Percentiles rank a stretch among this genome's conserved stretches.
phyloP scores from a whole-genome alignment of 208 protist genomes.

The Trypanosoma mega region DNA sequence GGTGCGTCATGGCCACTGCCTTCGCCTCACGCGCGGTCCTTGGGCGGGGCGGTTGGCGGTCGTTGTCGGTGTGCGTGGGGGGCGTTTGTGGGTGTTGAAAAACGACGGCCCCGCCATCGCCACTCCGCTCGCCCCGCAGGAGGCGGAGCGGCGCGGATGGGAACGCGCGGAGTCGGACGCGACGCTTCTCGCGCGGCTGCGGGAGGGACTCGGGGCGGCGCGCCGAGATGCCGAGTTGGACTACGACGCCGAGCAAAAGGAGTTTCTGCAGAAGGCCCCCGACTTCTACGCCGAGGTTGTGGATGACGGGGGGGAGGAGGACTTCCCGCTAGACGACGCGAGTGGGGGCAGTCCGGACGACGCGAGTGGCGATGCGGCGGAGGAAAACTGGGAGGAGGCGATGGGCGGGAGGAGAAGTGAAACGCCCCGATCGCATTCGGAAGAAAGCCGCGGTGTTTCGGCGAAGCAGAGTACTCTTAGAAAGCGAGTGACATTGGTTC shows the following conservation, averaged over 20 bases:
- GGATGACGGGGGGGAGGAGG: slow-evolving; percentile 18
- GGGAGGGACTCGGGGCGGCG: slow-evolving; percentile 24
- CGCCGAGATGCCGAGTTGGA: slow-evolving; percentile 34
- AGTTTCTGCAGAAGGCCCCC: slow-evolving; percentile 78
- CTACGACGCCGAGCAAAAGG: slow-evolving; percentile 56
- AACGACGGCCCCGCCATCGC: slow-evolving; percentile 27
- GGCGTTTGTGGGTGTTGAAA: slow-evolving; percentile 53
- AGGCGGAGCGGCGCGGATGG: slow-evolving; percentile 14
- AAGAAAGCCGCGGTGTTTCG: no score
- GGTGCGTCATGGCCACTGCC: slow-evolving; percentile 49
- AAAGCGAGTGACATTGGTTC: slow-evolving; percentile 54
- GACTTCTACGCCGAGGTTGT: slow-evolving; percentile 65
- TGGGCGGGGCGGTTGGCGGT: slow-evolving; percentile 28
- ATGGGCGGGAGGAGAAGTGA: not conserved
- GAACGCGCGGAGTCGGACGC: slow-evolving; percentile 6
- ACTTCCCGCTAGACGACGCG: not conserved
- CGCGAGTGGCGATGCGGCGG: not conserved
- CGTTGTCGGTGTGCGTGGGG: slow-evolving; percentile 66
- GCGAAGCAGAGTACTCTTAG: not conserved
- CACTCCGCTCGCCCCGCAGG: slow-evolving; percentile 1
- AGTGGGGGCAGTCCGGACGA: not conserved
- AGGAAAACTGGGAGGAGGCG: not conserved
- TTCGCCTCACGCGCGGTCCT: slow-evolving; percentile 31
- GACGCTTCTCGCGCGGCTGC: slow-evolving; percentile 28
- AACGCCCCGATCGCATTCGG: no score